Base-by-base conservation (phyloP, 495 filamentous ascomycete species). In the Penicillium herquei region DNA sequence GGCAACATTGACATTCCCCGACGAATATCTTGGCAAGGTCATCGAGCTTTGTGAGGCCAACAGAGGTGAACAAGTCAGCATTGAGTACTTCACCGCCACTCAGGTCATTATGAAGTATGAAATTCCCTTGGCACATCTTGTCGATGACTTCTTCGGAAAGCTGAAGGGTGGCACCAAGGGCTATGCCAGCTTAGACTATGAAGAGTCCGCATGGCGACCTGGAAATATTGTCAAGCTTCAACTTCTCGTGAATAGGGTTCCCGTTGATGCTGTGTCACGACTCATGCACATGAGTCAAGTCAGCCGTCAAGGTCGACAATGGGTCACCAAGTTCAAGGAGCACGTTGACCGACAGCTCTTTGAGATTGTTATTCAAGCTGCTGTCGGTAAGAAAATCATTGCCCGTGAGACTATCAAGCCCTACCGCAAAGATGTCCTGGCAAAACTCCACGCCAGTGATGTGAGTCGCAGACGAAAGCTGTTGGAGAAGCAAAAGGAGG, bases 91-190 rank as follows among this genome's bases (percentile, higher is more conserved):
- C 75, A 92, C 90, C 6, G 77, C 89, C n/a, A 91, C 86, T 3
- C 94, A 98, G 70, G 94, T 97, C 52, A 98, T 98, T 57, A 75
- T 98, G 42, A 94, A 93, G 63, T 98, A 98, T 70, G 85, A 89
- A 35, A 72, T 98, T 7, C 94, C 94, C 0, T 78, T 96, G 13
- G 82, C 90, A 2, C 89, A 94, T 44, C 76, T 98, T 7, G 94
- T 98, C 1, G 92, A 97, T 61, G 93, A 98, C 70, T 90, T 98
- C 74, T 98, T 98, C 68, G 95, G 95, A 21, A 96, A 95, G 71
- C 76, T 98, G 49, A 98, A 98, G 70, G 89, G 91, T 21, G 82
- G 86, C 3, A 96, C 92, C 13, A 88, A 88, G 60, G 86, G 87
- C 34, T 90, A 89, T 57, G 92, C 92, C 6, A 90, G 86, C 53